Percentiles rank a stretch among this genome's conserved stretches.
Conservation (phyloP, 345 rosid species). For the Aquilaria malaccensis region DNA sequence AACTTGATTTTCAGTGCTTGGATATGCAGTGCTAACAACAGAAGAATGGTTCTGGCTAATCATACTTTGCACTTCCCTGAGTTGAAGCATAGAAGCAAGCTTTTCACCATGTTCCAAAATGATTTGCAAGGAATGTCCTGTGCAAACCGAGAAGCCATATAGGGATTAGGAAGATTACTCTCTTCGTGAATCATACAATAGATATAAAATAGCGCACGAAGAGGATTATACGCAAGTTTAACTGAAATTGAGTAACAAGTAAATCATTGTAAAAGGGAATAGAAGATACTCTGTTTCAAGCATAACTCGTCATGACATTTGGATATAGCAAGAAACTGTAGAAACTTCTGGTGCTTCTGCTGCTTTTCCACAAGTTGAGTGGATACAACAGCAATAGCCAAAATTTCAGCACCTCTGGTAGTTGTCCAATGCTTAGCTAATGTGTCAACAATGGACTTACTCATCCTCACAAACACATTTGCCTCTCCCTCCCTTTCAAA, state of each 20-base stretch:
- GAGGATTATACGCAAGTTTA: background rate
- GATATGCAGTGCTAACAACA: constrained; percentile 28
- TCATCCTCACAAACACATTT: constrained; percentile 68
- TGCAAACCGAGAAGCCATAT: constrained; percentile 15
- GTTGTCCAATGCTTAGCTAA: constrained; percentile 99
- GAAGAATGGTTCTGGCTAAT: constrained; percentile 59
- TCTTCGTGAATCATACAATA: background rate
- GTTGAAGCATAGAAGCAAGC: constrained; percentile 79
- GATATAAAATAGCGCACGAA: too few species aligned
- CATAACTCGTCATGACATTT: constrained; percentile 95
- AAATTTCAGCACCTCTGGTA: constrained; percentile 92
- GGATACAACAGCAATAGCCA: constrained; percentile 62
- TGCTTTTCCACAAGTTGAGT: constrained; percentile 79
- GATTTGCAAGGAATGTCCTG: constrained; percentile 74
- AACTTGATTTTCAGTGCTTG: constrained; percentile 41
- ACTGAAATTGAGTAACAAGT: background rate
- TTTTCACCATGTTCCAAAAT: constrained; percentile 95
- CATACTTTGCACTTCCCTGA: constrained; percentile 69
- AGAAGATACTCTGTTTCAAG: constrained; percentile 63
- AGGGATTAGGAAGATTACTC: background rate
- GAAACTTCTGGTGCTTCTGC: constrained; percentile 80
- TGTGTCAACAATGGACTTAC: constrained; percentile 85
- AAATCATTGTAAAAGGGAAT: constrained; percentile 1
- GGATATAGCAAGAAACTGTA: constrained; percentile 94
- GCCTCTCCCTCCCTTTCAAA: constrained; percentile 89